Conservation (phyloP, 2,329 filamentous ascomycete species). For the Ilyonectria mors-panacis region DNA sequence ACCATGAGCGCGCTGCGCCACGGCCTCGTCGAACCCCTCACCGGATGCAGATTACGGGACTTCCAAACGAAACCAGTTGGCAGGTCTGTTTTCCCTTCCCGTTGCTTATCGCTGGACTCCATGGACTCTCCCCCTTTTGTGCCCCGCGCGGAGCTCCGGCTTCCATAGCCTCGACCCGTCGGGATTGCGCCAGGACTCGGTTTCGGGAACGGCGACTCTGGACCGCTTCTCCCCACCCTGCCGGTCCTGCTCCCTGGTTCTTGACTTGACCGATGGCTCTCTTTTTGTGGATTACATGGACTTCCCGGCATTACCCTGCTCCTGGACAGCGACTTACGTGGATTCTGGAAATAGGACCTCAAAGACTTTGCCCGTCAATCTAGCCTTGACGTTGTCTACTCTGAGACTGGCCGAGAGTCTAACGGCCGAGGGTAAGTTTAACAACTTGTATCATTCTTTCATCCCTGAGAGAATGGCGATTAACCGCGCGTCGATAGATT, state of each 20-base stretch:
- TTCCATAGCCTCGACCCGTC: slow-evolving; percentile 48
- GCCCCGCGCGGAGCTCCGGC: slow-evolving; percentile 51
- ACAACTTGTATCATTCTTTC: not conserved
- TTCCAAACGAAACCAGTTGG: slow-evolving; percentile 99
- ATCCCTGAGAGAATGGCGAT: not conserved
- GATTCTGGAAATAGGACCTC: slow-evolving; percentile 90
- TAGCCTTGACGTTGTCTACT: slow-evolving; percentile 97
- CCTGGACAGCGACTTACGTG: slow-evolving; percentile 84
- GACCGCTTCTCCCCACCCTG: slow-evolving; percentile 43
- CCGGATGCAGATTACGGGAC: slow-evolving; percentile 97
- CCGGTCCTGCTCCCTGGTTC: slow-evolving; percentile 48
- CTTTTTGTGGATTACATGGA: slow-evolving; percentile 55
- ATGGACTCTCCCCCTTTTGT: slow-evolving; percentile 54
- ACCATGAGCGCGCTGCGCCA: slow-evolving; percentile 71
- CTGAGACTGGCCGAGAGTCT: slow-evolving; percentile 92
- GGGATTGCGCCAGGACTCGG: slow-evolving; percentile 47
- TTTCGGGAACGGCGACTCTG: slow-evolving; percentile 49
- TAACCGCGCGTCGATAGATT: slow-evolving; percentile 73
- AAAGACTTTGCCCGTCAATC: slow-evolving; percentile 99
- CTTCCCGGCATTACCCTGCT: slow-evolving; percentile 51
- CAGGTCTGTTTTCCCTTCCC: slow-evolving; percentile 90
- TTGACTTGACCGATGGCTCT: slow-evolving; percentile 58
- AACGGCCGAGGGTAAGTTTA: slow-evolving; percentile 88
- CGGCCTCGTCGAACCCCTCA: slow-evolving; percentile 94
- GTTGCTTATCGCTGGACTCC: slow-evolving; percentile 67